Evolutionary conservation across 257 asterid genomes (phyloP).

Genomic region (Lycium barbarum): DNA sequence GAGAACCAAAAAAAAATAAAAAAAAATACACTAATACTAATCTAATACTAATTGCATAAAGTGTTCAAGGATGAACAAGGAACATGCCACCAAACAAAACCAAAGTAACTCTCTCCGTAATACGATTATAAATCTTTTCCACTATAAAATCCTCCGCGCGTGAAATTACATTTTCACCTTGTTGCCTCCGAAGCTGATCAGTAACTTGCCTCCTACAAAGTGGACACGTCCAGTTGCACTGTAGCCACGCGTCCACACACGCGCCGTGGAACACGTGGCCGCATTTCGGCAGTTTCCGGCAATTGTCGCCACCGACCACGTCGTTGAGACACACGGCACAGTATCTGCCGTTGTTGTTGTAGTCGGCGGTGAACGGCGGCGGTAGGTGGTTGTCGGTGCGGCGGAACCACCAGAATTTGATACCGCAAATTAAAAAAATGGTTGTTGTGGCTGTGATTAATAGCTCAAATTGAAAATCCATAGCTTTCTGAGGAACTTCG

Average conservation of each 20-base stretch:
- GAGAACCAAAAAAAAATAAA: too few relatives aligned
- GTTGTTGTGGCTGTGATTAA: neutral
- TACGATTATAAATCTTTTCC: neutral
- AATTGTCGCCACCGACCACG: slow-evolving; percentile 39
- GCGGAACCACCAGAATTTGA: slow-evolving; percentile 6
- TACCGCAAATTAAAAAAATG: neutral
- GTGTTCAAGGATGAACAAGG: neutral
- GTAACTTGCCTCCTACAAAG: slow-evolving; percentile 48
- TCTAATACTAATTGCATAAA: too few relatives aligned
- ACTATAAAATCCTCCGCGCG: neutral
- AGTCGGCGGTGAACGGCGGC: neutral
- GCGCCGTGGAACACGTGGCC: slow-evolving; percentile 45
- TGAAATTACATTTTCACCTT: neutral
- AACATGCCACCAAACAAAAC: neutral
- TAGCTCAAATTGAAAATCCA: neutral
- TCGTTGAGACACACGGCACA: slow-evolving; percentile 55
- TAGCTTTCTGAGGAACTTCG: neutral
- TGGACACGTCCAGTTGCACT: slow-evolving; percentile 49
- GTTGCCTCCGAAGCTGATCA: neutral
- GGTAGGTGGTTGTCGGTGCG: neutral
- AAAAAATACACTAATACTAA: too few relatives aligned
- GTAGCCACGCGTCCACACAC: slow-evolving; percentile 49
- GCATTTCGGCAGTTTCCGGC: slow-evolving; percentile 48
- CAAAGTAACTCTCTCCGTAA: neutral
- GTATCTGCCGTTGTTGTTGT: neutral